Evolutionary conservation across 2,329 filamentous ascomycete species (phyloP).

Genomic region (Pestalotiopsis sp.): DNA sequence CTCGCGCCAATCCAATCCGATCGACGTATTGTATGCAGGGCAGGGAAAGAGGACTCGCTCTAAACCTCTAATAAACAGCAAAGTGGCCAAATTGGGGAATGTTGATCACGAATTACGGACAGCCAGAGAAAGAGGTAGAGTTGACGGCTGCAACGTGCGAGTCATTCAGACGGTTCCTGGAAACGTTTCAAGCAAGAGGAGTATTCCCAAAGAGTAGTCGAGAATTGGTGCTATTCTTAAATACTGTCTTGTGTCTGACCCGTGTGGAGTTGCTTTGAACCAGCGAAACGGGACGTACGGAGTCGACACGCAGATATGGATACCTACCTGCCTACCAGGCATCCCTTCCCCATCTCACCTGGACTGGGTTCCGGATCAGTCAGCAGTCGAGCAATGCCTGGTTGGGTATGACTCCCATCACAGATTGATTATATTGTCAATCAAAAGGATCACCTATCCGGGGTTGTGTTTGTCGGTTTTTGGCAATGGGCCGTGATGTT

Average conservation of each 20-base stretch:
- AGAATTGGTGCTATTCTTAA: conserved; percentile 7
- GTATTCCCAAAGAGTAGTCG: not conserved
- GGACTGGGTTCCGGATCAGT: not conserved
- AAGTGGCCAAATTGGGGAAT: not conserved
- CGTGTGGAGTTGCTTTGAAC: not conserved
- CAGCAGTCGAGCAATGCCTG: not conserved
- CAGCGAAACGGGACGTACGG: no score
- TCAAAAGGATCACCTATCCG: not conserved
- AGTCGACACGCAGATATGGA: not conserved
- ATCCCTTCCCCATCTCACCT: not conserved
- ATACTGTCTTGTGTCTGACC: not conserved
- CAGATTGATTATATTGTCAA: conserved; percentile 1
- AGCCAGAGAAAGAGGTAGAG: not conserved
- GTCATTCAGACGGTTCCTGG: conserved; percentile 1
- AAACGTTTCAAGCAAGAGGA: not conserved
- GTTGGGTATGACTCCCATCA: not conserved
- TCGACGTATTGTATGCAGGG: not conserved
- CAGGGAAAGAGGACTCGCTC: not conserved
- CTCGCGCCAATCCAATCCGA: not conserved
- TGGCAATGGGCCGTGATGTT: conserved; percentile 1
- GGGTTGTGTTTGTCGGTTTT: not conserved
- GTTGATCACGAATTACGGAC: not conserved
- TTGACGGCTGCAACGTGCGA: not conserved
- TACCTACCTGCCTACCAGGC: not conserved
- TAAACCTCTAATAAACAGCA: not conserved